These are phyloP conservation scores for Naganishia albida DNA, from an alignment of 1,284 basidiomycete genomes.

Conservation along the genomic window DNA sequence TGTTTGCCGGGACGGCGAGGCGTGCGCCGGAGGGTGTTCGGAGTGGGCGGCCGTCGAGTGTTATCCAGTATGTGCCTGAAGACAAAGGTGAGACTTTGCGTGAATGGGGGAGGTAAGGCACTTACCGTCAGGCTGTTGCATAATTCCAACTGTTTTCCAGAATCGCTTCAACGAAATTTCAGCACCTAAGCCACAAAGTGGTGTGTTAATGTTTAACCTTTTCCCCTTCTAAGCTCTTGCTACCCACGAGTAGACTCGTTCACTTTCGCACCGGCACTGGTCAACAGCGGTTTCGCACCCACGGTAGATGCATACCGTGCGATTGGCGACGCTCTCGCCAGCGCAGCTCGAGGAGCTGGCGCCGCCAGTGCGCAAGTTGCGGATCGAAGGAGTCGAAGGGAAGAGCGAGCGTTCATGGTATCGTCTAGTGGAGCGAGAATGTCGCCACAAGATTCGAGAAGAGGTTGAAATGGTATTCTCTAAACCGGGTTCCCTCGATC, in stretches of 20 bases:
- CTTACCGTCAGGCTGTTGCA: conserved; percentile 59
- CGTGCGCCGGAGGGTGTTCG: conserved; percentile 82
- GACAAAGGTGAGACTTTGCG: conserved; percentile 3
- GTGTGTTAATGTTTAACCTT: not conserved
- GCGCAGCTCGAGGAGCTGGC: not conserved
- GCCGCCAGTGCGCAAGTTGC: not conserved
- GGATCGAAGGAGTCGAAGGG: not conserved
- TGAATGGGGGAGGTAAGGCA: conserved; percentile 2
- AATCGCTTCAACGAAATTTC: conserved; percentile 82
- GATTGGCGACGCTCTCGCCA: not conserved
- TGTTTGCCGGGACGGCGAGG: conserved; percentile 70
- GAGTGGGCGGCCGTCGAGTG: conserved; percentile 79
- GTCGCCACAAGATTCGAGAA: too few species aligned
- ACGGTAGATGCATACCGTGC: conserved; percentile 19
- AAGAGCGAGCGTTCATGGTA: conserved; percentile 7
- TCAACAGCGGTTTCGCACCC: conserved; percentile 7
- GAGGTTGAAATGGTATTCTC: not conserved
- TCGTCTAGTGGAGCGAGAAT: not conserved
- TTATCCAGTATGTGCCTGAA: conserved; percentile 64
- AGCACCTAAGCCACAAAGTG: conserved; percentile 61
- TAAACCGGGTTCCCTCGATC: conserved; percentile 1
- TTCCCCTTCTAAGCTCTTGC: not conserved
- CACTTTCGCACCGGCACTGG: conserved; percentile 8
- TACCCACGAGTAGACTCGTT: conserved; percentile 25
- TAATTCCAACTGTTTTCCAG: conserved; percentile 82